These are phyloP conservation scores for Suillus paluster DNA, from an alignment of 768 basidiomycete genomes.

Conservation along the genomic window DNA sequence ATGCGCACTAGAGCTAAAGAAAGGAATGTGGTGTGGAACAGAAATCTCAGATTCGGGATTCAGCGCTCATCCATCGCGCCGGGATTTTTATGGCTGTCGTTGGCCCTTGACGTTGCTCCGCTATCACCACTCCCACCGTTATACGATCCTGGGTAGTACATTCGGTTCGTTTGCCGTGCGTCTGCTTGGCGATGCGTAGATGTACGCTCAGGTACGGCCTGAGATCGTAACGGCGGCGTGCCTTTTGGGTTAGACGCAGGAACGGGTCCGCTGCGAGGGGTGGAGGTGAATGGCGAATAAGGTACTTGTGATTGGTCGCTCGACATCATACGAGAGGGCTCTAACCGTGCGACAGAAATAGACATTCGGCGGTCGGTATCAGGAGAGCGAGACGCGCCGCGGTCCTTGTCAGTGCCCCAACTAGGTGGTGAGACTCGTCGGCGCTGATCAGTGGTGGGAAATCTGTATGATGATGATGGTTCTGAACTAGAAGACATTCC, in stretches of 20 bases:
- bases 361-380: slow-evolving; percentile 54
- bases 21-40: too few species aligned
- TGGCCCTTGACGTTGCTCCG: slow-evolving; percentile 18
- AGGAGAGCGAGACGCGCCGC: slow-evolving; percentile 43
- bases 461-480: slow-evolving; percentile 47
- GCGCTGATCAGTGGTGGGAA: slow-evolving; percentile 46
- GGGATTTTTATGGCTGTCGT: slow-evolving; percentile 28
- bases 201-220: slow-evolving; percentile 23
- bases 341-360: slow-evolving; percentile 52
- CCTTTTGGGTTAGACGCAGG: slow-evolving; percentile 22
- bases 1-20: too few species aligned
- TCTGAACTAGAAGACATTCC: slow-evolving; percentile 37
- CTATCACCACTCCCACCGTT: slow-evolving; percentile 17
- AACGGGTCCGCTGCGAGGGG: slow-evolving; percentile 21
- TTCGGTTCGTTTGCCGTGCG: slow-evolving; percentile 21
- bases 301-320: slow-evolving; percentile 15
- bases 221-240: slow-evolving; percentile 24
- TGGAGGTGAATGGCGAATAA: slow-evolving; percentile 19
- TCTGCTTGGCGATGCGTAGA: slow-evolving; percentile 24
- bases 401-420: slow-evolving; percentile 44
- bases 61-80: slow-evolving; percentile 16
- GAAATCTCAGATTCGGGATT: too few species aligned
- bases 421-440: slow-evolving; percentile 45
- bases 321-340: slow-evolving; percentile 38
- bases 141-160: slow-evolving; percentile 27